Percentiles rank a stretch among this genome's conserved stretches.
Conservation (phyloP, 108 stramenopile genomes). For the Nitzschia sp. region DNA sequence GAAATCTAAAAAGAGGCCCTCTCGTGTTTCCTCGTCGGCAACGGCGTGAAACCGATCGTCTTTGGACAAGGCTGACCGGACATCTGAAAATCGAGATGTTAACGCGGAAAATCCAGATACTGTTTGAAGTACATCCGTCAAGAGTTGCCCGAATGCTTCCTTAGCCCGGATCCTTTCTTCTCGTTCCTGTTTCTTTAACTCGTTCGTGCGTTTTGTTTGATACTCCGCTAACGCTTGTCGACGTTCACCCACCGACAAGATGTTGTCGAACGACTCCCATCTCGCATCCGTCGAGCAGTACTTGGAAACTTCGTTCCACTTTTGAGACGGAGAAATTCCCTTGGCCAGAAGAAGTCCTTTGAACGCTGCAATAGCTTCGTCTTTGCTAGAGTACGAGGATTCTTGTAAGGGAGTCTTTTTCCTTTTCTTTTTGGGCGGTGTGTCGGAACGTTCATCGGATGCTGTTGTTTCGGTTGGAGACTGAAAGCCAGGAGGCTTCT, state of each 20-base stretch:
- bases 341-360: constrained; percentile 80
- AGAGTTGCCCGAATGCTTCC: constrained; percentile 66
- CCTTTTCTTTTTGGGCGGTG: constrained; percentile 36
- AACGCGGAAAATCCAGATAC: constrained; percentile 41
- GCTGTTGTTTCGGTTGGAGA: constrained; percentile 6
- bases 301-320: constrained; percentile 78
- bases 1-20: constrained; percentile 74
- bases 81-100: constrained; percentile 53
- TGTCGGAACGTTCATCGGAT: constrained; percentile 1
- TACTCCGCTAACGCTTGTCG: constrained; percentile 87
- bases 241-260: constrained; percentile 67
- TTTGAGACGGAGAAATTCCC: constrained; percentile 61
- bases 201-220: constrained; percentile 87
- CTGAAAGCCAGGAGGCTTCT: constrained; percentile 57
- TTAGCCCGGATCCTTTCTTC: constrained; percentile 75
- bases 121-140: constrained; percentile 61
- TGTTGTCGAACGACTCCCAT: constrained; percentile 63
- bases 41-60: constrained; percentile 87
- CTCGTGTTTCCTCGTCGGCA: constrained; percentile 66
- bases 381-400: constrained; percentile 57
- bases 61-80: constrained; percentile 63
- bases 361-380: constrained; percentile 80
- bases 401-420: constrained; percentile 22
- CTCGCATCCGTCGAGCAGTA: constrained; percentile 61
- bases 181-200: constrained; percentile 66